Conservation (phyloP, 768 basidiomycete genomes). For the Pholiota microspora region DNA sequence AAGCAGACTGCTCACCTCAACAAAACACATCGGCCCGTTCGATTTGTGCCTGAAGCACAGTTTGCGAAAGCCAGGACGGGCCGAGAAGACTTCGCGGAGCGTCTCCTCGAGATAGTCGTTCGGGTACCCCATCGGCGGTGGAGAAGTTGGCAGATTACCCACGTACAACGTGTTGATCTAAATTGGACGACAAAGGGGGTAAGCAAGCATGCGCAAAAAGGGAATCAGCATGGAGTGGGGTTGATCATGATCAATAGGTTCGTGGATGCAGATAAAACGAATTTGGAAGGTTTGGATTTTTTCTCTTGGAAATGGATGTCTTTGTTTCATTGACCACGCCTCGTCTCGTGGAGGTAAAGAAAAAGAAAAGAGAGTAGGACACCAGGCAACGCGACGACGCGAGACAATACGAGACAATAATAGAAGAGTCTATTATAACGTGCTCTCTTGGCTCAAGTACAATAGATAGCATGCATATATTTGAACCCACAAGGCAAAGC, state of each 20-base stretch:
- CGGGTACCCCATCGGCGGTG: constrained; percentile 67
- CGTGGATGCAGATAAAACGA: background rate
- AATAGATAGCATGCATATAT: constrained; percentile 4
- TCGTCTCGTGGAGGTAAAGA: too few relatives aligned
- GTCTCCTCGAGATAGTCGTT: constrained; percentile 85
- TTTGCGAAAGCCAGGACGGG: constrained; percentile 83
- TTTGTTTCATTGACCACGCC: too few relatives aligned
- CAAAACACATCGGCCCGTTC: constrained; percentile 99
- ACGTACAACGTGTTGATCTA: constrained; percentile 98
- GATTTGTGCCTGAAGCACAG: constrained; percentile 95
- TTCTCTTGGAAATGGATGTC: background rate
- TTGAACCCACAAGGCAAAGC: background rate
- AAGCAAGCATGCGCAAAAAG: too few relatives aligned
- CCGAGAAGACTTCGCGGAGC: constrained; percentile 77
- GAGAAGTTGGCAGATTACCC: constrained; percentile 90
- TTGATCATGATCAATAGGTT: constrained; percentile 1
- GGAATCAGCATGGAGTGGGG: constrained; percentile 2
- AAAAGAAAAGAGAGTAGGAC: background rate
- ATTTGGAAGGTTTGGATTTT: too few relatives aligned
- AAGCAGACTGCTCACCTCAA: constrained; percentile 76
- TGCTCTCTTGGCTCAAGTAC: background rate
- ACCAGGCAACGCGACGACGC: too few relatives aligned
- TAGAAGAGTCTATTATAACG: background rate
- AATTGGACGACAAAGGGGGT: constrained; percentile 11
- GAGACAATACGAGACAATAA: constrained; percentile 4